phyloP scores from a whole-genome alignment of 768 basidiomycete species.

The Cyclocybe cylindracea region DNA sequence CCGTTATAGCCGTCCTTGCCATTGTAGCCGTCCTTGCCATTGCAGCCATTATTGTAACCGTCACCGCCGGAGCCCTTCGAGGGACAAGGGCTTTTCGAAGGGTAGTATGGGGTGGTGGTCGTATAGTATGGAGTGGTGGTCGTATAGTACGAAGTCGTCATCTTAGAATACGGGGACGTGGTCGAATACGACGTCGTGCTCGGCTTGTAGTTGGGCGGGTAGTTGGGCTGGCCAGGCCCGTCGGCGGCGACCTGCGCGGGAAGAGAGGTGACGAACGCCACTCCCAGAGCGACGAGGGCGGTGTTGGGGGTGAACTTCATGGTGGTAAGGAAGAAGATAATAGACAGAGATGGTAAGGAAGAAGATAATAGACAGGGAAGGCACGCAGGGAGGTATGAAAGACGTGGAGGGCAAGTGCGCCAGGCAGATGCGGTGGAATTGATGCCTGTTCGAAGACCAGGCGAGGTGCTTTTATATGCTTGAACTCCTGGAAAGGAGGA shows the following conservation, averaged over 20 bases:
- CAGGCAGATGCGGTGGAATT: too few relatives aligned
- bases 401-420: too few relatives aligned
- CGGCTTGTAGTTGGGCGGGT: not conserved
- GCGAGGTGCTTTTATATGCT: too few relatives aligned
- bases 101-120: not conserved
- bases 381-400: too few relatives aligned
- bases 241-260: constrained; percentile 11
- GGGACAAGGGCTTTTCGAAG: too few relatives aligned
- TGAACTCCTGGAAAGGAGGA: too few relatives aligned
- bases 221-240: not conserved
- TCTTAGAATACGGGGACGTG: not conserved
- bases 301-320: constrained; percentile 16
- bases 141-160: not conserved
- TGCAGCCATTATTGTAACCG: not conserved
- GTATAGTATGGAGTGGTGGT: not conserved
- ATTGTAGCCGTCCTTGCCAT: constrained; percentile 1
- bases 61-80: constrained; percentile 1
- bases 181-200: not conserved
- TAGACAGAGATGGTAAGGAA: not conserved
- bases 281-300: constrained; percentile 16
- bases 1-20: not conserved
- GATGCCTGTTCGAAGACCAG: too few relatives aligned
- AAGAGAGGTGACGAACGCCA: constrained; percentile 7
- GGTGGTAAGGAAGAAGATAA: not conserved
- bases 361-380: not conserved